phyloP scores from a whole-genome alignment of 495 filamentous ascomycete genomes.

The Astrothelium macrocarpum region DNA sequence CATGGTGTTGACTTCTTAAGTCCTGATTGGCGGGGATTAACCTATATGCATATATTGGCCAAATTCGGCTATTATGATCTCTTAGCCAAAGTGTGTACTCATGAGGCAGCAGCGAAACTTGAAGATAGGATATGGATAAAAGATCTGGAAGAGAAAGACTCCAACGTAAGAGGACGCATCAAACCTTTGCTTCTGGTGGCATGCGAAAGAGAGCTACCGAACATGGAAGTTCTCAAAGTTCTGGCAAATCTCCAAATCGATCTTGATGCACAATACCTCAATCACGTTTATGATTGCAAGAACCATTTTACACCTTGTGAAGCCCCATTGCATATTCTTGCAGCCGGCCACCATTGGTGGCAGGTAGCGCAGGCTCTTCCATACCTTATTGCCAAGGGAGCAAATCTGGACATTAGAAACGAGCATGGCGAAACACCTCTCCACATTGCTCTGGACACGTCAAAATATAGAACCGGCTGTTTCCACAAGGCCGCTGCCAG shows the following conservation, averaged over 20 bases:
- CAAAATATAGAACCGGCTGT: background rate
- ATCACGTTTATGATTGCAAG: background rate
- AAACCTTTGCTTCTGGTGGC: background rate
- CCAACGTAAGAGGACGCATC: background rate
- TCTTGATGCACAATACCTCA: background rate
- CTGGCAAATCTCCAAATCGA: background rate
- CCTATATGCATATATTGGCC: background rate
- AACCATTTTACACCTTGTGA: constrained; percentile 14
- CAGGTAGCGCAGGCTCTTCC: constrained; percentile 33
- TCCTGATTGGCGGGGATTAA: background rate
- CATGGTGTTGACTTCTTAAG: background rate
- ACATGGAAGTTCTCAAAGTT: background rate
- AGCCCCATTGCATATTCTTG: constrained; percentile 33
- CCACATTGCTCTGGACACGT: constrained; percentile 28
- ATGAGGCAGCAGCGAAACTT: background rate
- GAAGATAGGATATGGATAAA: background rate
- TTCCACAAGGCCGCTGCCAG: constrained; percentile 21
- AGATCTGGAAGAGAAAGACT: background rate
- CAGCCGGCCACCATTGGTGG: constrained; percentile 37
- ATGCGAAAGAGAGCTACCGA: background rate
- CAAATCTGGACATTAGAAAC: constrained; percentile 33
- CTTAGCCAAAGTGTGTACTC: background rate
- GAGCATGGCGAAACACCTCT: constrained; percentile 34
- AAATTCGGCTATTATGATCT: background rate
- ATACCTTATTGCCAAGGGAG: constrained; percentile 37